A percentile compares a stretch with the other conserved stretches of the same genome.
phyloP scores from a whole-genome alignment of 306 rosid species.

The Glycine latifolia region DNA sequence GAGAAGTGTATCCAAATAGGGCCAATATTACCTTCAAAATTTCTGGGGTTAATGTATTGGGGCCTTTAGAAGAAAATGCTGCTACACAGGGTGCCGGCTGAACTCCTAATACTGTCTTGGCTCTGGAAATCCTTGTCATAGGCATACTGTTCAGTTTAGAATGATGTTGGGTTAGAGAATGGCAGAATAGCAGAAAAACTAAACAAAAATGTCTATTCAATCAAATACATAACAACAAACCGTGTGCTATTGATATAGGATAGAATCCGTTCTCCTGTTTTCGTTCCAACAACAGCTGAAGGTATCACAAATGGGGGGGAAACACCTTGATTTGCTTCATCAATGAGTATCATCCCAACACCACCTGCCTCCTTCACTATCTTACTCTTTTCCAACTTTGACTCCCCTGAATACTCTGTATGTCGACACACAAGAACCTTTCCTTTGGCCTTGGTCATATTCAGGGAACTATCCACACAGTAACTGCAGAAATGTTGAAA shows the following conservation, averaged over 20 bases:
- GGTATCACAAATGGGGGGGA: conserved; percentile 79
- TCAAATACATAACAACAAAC: conserved; percentile 52
- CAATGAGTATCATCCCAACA: conserved; percentile 80
- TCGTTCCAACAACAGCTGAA: conserved; percentile 67
- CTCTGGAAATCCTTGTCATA: conserved; percentile 59
- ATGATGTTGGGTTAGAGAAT: conserved; percentile 39
- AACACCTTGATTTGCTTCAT: conserved; percentile 61
- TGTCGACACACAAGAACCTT: conserved; percentile 81
- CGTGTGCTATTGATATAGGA: conserved; percentile 63
- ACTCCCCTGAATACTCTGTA: conserved; percentile 66
- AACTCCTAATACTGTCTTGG: conserved; percentile 68
- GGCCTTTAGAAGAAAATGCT: conserved; percentile 87
- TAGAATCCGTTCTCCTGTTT: conserved; percentile 56
- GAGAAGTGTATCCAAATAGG: neutral
- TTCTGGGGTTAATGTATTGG: conserved; percentile 78
- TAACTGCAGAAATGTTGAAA: conserved; percentile 57
- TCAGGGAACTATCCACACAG: conserved; percentile 80
- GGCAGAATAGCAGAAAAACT: conserved; percentile 22
- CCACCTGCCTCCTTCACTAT: conserved; percentile 77
- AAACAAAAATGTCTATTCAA: conserved; percentile 21
- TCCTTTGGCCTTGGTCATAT: conserved; percentile 72
- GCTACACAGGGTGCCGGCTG: conserved; percentile 81
- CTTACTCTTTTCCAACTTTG: conserved; percentile 70
- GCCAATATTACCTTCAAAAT: conserved; percentile 71
- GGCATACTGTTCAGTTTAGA: conserved; percentile 55